These are phyloP conservation scores for Murraya paniculata DNA, from an alignment of 345 rosid genomes.

Conservation along the genomic window DNA sequence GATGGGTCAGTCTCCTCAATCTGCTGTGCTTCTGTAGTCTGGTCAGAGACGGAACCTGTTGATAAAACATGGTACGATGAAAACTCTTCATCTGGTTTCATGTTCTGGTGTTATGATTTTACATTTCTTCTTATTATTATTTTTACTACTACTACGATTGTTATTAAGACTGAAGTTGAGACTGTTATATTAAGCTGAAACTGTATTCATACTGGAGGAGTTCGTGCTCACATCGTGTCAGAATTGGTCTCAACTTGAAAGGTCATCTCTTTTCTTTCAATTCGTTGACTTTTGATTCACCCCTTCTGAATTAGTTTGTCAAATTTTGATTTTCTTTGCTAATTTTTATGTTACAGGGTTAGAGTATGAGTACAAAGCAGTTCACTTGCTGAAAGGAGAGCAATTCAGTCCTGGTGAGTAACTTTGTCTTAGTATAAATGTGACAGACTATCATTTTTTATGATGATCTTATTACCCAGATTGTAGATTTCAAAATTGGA, in stretches of 20 bases:
- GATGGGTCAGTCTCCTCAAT: no score
- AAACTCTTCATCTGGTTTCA: not conserved
- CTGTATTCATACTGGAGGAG: conserved; percentile 73
- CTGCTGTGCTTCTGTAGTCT: no score
- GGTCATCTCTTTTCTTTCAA: conserved; percentile 23
- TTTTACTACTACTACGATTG: not conserved
- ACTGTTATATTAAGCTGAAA: conserved; percentile 25
- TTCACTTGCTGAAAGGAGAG: conserved; percentile 56
- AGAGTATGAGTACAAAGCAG: conserved; percentile 59
- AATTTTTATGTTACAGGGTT: conserved; percentile 41
- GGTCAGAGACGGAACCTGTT: not conserved
- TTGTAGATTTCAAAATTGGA: not conserved
- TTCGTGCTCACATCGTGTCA: conserved; percentile 73
- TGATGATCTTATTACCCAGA: not conserved
- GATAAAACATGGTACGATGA: not conserved
- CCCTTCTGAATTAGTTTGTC: not conserved
- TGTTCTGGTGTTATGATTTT: not conserved
- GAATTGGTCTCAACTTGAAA: conserved; percentile 77
- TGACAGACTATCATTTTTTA: not conserved
- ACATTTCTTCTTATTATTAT: not conserved
- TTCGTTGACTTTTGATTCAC: not conserved
- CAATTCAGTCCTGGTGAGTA: conserved; percentile 56
- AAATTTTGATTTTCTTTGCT: not conserved
- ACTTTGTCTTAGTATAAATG: not conserved
- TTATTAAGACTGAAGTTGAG: not conserved